These are phyloP conservation scores for Nephelium lappaceum DNA, from an alignment of 345 rosid species.

Conservation along the genomic window DNA sequence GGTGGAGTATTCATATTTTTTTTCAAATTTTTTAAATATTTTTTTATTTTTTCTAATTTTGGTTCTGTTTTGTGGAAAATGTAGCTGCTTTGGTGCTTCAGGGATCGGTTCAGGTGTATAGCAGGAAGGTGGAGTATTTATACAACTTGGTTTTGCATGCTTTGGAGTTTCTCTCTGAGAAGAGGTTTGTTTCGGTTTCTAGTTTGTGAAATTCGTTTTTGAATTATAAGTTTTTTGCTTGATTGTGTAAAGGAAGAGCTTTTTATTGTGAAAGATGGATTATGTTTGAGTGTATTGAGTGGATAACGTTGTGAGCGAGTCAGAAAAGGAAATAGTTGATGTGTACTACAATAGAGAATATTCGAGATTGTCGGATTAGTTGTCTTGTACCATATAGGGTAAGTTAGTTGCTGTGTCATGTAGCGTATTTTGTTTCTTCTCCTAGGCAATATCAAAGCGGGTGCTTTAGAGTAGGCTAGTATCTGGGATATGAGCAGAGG, in stretches of 20 bases:
- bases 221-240: too few species aligned
- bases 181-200: slow-evolving; percentile 50
- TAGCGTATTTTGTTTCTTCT: neutral
- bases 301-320: neutral
- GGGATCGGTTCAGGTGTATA: slow-evolving; percentile 95
- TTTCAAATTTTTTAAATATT: neutral
- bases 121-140: slow-evolving; percentile 95
- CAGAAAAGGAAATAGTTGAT: neutral
- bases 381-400: too few species aligned
- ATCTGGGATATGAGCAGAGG: neutral
- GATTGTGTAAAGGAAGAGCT: neutral
- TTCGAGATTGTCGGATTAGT: neutral
- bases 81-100: slow-evolving; percentile 98
- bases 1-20: too few species aligned
- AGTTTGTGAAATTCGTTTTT: neutral
- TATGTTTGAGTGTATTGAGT: neutral
- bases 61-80: slow-evolving; percentile 26
- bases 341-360: neutral
- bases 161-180: slow-evolving; percentile 86
- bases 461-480: neutral
- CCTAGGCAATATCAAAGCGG: neutral
- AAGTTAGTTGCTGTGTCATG: neutral
- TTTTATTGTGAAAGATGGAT: neutral
- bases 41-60: slow-evolving; percentile 2
- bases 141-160: slow-evolving; percentile 91